These are phyloP conservation scores for Diaporthe ampelina DNA, from an alignment of 2,329 filamentous ascomycete genomes.

Conservation along the genomic window DNA sequence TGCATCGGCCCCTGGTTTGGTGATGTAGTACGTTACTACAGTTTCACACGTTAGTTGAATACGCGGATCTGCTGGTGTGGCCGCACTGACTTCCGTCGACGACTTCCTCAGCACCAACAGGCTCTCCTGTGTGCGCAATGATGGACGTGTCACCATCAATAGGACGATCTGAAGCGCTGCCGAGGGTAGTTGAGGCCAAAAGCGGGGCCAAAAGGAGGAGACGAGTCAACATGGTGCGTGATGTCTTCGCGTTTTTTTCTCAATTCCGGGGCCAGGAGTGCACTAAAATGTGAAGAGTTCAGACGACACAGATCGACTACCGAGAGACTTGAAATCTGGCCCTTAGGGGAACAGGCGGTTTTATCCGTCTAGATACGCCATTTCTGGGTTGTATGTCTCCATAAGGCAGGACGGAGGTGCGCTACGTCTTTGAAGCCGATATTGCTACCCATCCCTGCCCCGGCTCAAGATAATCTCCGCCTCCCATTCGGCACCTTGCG, in stretches of 20 bases:
- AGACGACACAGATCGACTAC: neutral
- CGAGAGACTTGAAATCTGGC: too few relatives aligned
- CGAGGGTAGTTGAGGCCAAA: constrained; percentile 18
- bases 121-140: constrained; percentile 47
- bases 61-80: neutral
- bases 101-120: constrained; percentile 49
- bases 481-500: constrained; percentile 2
- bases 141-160: constrained; percentile 47
- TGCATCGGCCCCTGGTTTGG: constrained; percentile 40
- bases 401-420: neutral
- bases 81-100: constrained; percentile 46
- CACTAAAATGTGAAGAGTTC: accelerated
- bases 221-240: constrained; percentile 16
- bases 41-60: neutral
- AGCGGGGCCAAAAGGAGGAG: constrained; percentile 24
- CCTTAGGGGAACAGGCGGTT: neutral
- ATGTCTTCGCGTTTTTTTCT: neutral
- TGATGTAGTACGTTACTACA: constrained; percentile 51
- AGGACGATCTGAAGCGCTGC: neutral
- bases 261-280: neutral
- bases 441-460: constrained; percentile 29
- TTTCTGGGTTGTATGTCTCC: constrained; percentile 1
- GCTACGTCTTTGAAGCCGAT: constrained; percentile 2
- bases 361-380: neutral
- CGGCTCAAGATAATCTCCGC: constrained; percentile 8